Evolutionary conservation across 1,284 basidiomycete genomes (phyloP).

Genomic region (Cryptococcus deneoformans): DNA sequence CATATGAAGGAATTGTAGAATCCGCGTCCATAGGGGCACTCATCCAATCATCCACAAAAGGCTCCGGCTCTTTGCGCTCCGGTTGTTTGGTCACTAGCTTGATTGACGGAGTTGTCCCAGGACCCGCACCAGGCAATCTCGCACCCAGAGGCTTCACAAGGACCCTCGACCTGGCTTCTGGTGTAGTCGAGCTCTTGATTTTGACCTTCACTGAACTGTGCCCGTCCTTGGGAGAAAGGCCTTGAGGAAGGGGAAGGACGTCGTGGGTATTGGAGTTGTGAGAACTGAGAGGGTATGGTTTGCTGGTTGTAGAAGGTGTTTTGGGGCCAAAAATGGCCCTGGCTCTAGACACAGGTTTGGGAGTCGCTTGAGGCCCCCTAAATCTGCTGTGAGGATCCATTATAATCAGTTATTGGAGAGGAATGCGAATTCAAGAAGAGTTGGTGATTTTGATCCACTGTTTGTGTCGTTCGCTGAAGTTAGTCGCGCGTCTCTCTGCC

Average conservation of each 20-base stretch:
- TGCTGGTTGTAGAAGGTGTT: constrained; percentile 11
- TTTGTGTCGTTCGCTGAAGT: background rate
- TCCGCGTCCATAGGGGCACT: background rate
- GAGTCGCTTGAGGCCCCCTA: constrained; percentile 3
- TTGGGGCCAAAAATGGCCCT: constrained; percentile 10
- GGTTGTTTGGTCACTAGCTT: constrained; percentile 8
- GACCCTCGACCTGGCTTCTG: constrained; percentile 39
- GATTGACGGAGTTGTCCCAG: constrained; percentile 6
- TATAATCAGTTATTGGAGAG: background rate
- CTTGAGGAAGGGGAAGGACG: constrained; percentile 5
- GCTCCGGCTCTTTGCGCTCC: constrained; percentile 6
- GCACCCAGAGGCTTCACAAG: constrained; percentile 22
- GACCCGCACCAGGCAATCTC: constrained; percentile 2
- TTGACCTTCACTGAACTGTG: constrained; percentile 29
- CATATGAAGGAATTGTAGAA: background rate
- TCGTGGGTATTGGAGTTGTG: constrained; percentile 24
- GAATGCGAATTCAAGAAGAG: background rate
- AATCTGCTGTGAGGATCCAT: constrained; percentile 12
- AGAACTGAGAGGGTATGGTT: constrained; percentile 28
- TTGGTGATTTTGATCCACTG: background rate
- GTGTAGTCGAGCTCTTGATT: constrained; percentile 40
- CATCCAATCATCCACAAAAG: constrained; percentile 20
- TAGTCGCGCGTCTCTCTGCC: background rate
- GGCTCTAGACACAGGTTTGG: constrained; percentile 19
- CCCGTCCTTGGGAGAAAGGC: constrained; percentile 26